Evolutionary conservation across 371 early-diverging fungal species (phyloP), one percentile per base, ranked within the genome.

Genomic region (Funneliformis caledonium): DNA sequence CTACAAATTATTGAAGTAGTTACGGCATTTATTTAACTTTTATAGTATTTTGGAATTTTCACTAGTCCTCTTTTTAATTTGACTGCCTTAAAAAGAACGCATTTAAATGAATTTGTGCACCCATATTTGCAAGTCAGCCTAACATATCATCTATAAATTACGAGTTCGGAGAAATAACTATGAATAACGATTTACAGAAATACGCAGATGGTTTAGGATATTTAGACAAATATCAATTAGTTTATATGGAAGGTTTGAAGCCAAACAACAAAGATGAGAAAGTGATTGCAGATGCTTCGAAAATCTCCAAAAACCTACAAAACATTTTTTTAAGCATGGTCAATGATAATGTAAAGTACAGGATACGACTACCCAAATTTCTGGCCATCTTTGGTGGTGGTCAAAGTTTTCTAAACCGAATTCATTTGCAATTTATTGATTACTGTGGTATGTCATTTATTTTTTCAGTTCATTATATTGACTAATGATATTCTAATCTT

Each of bases 31-130:
- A 42, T 60, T 31, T 42, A 73, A 73, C 52, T 69, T 64, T 61
- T 68, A 4, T 78, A 78, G 78, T 19, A 78, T 78, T 42, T 67
- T 67, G 5, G 68, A 65, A 48, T 77, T 65, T 65, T 62, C 77
- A 22, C 8, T 48, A 78, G 67, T 48, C 78, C 68, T 19, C 37
- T 26, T 26, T 26, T 26, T 26, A 26, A 26, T 26, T 26, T 26
- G 26, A 26, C 26, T 26, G 26, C 26, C 48, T 31, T 78, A n/a
- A 68, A 78, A 68, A 68, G 67, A 67, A 37, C 68, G 11, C 78
- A 78, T 50, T 37, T 67, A 37, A 78, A 68, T 33, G 5, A 2
- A 26, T 72, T 72, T 72, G 72, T 52, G 0, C 33, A 52, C 14
- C 52, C 37, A 22, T 72, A 33, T 37, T 14, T 76, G n/a, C 61